These are phyloP conservation scores for Camptophora hylomeconis DNA, from an alignment of 2,329 filamentous ascomycete genomes.

Conservation along the genomic window DNA sequence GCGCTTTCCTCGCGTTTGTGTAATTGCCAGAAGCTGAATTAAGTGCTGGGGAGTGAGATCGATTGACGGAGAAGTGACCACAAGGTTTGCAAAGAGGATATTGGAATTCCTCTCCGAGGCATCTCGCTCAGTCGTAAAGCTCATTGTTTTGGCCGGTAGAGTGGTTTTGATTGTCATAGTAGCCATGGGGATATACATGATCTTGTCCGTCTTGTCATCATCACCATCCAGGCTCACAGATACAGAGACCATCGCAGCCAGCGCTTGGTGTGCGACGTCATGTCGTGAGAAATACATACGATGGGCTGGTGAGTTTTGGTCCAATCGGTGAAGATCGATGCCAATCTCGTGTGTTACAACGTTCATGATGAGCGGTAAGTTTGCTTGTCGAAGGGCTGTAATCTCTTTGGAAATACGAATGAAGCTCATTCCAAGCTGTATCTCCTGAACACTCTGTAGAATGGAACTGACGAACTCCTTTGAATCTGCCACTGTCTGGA, in stretches of 20 bases:
- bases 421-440: constrained; percentile 89
- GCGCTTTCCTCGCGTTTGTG: constrained; percentile 43
- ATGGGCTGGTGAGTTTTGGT: constrained; percentile 85
- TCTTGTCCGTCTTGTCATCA: constrained; percentile 68
- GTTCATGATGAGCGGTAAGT: constrained; percentile 66
- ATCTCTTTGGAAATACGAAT: constrained; percentile 75
- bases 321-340: constrained; percentile 79
- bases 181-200: constrained; percentile 92
- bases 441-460: constrained; percentile 82
- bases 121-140: constrained; percentile 56
- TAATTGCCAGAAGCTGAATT: constrained; percentile 66
- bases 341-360: constrained; percentile 94
- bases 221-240: constrained; percentile 85
- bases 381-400: constrained; percentile 50
- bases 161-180: constrained; percentile 93
- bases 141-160: constrained; percentile 82
- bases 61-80: constrained; percentile 88
- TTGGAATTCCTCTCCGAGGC: constrained; percentile 83
- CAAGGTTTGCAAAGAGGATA: constrained; percentile 89
- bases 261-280: constrained; percentile 87
- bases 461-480: constrained; percentile 87
- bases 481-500: constrained; percentile 78
- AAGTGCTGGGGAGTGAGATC: constrained; percentile 88
- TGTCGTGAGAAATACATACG: constrained; percentile 94
- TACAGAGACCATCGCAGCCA: constrained; percentile 83